Evolutionary conservation across 1,284 basidiomycete genomes (phyloP).

Genomic region (Fomitiporia mediterranea): DNA sequence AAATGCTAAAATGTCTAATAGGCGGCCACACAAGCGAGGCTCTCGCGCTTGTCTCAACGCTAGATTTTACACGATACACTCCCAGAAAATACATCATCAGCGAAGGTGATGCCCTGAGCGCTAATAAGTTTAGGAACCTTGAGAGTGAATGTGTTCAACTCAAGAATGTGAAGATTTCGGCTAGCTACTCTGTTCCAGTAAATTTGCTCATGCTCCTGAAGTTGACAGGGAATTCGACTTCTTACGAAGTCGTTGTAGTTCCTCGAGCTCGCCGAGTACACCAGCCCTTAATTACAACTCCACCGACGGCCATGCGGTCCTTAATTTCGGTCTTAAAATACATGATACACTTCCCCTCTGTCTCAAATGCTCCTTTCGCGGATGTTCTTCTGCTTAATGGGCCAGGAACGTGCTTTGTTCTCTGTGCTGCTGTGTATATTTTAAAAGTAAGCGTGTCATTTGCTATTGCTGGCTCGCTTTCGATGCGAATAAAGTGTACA

Average conservation of each 20-base stretch:
- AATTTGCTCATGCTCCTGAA: conserved; percentile 8
- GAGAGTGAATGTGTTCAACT: conserved; percentile 39
- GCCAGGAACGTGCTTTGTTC: conserved; percentile 87
- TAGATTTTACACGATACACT: conserved; percentile 75
- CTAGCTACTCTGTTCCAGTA: conserved; percentile 2
- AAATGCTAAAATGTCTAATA: conserved; percentile 30
- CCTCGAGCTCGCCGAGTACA: conserved; percentile 85
- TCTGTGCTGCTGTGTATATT: conserved; percentile 71
- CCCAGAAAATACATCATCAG: conserved; percentile 82
- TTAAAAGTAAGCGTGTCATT: conserved; percentile 57
- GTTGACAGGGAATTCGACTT: conserved; percentile 13
- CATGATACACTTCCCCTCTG: conserved; percentile 47
- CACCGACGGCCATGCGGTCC: conserved; percentile 59
- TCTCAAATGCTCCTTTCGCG: conserved; percentile 43
- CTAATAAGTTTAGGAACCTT: conserved; percentile 62
- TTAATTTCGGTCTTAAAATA: conserved; percentile 53
- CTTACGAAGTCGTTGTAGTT: conserved; percentile 57
- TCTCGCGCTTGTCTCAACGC: conserved; percentile 65
- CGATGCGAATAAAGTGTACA: background rate
- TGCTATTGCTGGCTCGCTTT: background rate
- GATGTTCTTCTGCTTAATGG: conserved; percentile 91
- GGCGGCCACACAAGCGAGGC: conserved; percentile 96
- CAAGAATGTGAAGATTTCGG: conserved; percentile 3
- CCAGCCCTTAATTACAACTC: conserved; percentile 67
- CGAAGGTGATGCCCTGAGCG: conserved; percentile 78